Base-by-base conservation (phyloP, 2,329 filamentous ascomycete genomes). In the Colletotrichum lini region DNA sequence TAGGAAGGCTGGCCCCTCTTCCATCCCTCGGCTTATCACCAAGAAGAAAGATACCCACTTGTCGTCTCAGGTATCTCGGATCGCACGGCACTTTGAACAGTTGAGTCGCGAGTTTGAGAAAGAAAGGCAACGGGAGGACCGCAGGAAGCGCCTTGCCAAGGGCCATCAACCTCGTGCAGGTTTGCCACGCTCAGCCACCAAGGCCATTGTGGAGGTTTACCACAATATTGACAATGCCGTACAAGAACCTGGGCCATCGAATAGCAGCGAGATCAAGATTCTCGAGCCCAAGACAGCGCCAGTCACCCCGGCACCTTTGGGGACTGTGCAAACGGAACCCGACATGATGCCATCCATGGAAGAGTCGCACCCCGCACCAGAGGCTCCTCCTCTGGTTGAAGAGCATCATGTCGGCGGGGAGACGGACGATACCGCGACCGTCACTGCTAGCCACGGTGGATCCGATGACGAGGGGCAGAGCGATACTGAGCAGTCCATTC, bases 51-150 rank as follows among this genome's bases (percentile, higher is more conserved):
- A 92, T 63, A 90, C 93, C 3, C 94, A 93, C 76, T 96, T 99
- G 3, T 97, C 95, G 6, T 90, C 93, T 4, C 94, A 93, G 76
- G 96, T 99, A 2, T 97, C 95, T 10, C 95, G 92, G n/a, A 86
- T 99, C 60, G 94, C 96, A 21, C 94, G 94, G 76, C 96, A 98
- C 80, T 98, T 99, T 78, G 97, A 99, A 81, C 95, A 98, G 80
- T 87, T 99, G 67, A 98, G 95, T 76, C 92, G 95, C 30, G 97
- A 99, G 78, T 99, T 99, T 75, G 95, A 98, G 78, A 97, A 96
- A 77, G 96, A 99, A 82, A 90, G 96, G 54, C 89, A 97, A 75
- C 92, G 93, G 59, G 73, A 74, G 56, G 96, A 98, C 80, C 90
- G 94, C 74, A 92, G 92, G 76, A 93, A 95, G 79, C 87, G 94